A percentile compares a stretch with the other conserved stretches of the same genome.
Conservation (phyloP, 441 rosid species). For the Heliophila coronopifolia region DNA sequence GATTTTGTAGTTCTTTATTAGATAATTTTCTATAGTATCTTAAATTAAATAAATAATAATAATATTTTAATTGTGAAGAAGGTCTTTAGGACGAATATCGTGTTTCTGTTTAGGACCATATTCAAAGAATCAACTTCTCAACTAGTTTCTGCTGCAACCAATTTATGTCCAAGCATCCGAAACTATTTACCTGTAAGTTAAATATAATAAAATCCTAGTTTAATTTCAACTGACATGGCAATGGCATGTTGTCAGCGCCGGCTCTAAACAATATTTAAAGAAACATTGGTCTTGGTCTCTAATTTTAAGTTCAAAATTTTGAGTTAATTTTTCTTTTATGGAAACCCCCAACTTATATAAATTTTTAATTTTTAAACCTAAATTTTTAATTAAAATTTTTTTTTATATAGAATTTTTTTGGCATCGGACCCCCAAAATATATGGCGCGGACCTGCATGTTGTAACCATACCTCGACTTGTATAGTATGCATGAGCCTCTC, state of each 20-base stretch:
- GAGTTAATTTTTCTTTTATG: no score
- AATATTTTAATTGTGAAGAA: slow-evolving; percentile 8
- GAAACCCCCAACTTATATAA: no score
- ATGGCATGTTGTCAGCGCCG: no score
- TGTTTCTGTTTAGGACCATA: slow-evolving; percentile 4
- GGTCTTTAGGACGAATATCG: not conserved
- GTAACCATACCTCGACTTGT: slow-evolving; percentile 46
- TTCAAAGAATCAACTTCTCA: slow-evolving; percentile 26
- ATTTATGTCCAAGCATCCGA: slow-evolving; percentile 29
- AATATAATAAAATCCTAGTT: slow-evolving; percentile 1
- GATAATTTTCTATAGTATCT: not conserved
- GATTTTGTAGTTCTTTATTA: slow-evolving; percentile 15
- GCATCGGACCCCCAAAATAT: no score
- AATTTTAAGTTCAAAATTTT: no score
- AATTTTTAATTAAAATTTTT: no score
- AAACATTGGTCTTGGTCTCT: no score
- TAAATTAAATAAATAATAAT: not conserved
- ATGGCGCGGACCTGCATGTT: no score
- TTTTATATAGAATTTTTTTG: no score
- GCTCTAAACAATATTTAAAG: no score
- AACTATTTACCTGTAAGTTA: slow-evolving; percentile 32
- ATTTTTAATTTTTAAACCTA: no score
- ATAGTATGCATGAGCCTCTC: slow-evolving; percentile 47
- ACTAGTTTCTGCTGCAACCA: slow-evolving; percentile 41
- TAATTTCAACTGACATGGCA: not conserved